phyloP scores from a whole-genome alignment of 345 rosid genomes.

The Geranium brycei region DNA sequence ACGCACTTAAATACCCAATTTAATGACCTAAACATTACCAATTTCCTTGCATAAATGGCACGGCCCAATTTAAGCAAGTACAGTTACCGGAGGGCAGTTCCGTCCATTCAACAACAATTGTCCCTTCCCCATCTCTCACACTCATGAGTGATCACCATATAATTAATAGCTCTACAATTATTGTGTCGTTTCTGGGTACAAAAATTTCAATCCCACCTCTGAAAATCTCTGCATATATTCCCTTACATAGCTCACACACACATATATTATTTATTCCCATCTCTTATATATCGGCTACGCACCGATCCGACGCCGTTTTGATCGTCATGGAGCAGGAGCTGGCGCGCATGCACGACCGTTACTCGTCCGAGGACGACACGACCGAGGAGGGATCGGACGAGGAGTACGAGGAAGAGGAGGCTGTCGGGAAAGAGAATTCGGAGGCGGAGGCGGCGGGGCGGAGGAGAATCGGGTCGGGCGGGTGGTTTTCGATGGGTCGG shows the following conservation, averaged over 20 bases:
- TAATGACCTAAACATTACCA: too few species aligned
- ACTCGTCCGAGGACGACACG: neutral
- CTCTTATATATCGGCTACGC: neutral
- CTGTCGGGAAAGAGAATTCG: neutral
- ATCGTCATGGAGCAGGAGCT: neutral
- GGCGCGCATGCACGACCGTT: neutral
- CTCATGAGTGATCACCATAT: too few species aligned
- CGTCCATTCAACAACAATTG: too few species aligned
- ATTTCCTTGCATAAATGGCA: too few species aligned
- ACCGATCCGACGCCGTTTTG: neutral
- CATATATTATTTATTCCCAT: too few species aligned
- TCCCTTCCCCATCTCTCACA: too few species aligned
- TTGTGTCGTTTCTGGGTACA: too few species aligned
- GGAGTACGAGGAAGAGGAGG: neutral
- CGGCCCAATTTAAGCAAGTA: too few species aligned
- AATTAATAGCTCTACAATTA: too few species aligned
- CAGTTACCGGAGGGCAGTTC: too few species aligned
- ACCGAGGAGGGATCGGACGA: neutral
- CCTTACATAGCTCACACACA: neutral
- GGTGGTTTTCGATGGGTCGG: constrained; percentile 41
- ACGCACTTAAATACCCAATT: too few species aligned
- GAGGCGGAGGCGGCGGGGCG: constrained; percentile 6
- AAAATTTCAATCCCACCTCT: neutral
- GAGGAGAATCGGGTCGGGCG: constrained; percentile 8
- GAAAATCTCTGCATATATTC: neutral